phyloP scores from a whole-genome alignment of 2,329 filamentous ascomycete genomes.

The Venturiaceae sp. region DNA sequence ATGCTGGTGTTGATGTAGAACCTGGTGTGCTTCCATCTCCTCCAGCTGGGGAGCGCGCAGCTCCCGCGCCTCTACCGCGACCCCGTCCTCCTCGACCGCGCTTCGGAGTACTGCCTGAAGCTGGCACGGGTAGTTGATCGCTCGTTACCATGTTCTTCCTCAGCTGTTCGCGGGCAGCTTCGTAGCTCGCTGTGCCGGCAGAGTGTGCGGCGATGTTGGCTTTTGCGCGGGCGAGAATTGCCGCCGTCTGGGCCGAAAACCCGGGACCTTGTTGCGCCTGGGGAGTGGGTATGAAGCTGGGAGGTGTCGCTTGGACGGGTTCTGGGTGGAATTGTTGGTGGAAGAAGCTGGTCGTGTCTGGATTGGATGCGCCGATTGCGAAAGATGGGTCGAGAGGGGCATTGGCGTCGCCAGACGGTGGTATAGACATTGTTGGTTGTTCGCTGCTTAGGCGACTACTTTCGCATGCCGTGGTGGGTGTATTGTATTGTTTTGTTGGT shows the following conservation, averaged over 20 bases:
- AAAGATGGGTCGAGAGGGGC: background rate
- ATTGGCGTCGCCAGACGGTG: background rate
- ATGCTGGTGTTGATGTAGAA: conserved; percentile 2
- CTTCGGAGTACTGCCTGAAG: conserved; percentile 19
- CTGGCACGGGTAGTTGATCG: conserved; percentile 29
- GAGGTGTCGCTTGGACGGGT: background rate
- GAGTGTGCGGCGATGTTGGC: background rate
- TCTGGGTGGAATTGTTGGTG: background rate
- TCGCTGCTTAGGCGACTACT: background rate
- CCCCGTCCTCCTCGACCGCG: conserved; percentile 16
- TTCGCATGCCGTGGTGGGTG: no score
- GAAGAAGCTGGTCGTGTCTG: background rate
- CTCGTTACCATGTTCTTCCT: conserved; percentile 35
- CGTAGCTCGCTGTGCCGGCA: conserved; percentile 17
- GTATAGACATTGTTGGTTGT: background rate
- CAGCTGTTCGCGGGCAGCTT: conserved; percentile 36
- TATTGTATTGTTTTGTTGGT: no score
- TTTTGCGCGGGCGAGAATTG: conserved; percentile 2
- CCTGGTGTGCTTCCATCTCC: conserved; percentile 8
- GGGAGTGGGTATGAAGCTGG: background rate
- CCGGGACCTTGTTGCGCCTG: background rate
- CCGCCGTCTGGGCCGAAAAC: conserved; percentile 3
- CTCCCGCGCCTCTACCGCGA: conserved; percentile 21
- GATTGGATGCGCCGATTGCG: background rate
- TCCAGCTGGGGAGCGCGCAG: conserved; percentile 15